Percentiles rank a stretch among this genome's conserved stretches.
These are phyloP conservation scores for Piromyces sp. DNA, from an alignment of 192 early-diverging fungal species.

Conservation along the genomic window DNA sequence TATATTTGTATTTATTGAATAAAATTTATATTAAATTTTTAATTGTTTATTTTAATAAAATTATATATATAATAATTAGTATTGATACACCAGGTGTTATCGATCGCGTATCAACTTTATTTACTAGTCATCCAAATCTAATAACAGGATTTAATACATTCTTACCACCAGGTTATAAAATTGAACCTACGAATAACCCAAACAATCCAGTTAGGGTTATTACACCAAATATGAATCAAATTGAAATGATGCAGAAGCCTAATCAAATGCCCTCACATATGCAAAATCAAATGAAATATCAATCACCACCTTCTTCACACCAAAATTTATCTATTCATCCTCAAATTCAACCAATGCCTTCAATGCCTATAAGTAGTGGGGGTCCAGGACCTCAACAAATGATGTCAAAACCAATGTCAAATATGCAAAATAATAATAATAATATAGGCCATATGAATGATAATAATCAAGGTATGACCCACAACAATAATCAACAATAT, in stretches of 20 bases:
- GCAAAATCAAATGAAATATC: not conserved
- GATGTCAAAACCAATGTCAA: not conserved
- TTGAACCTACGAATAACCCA: conserved; percentile 74
- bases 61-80: conserved; percentile 6
- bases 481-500: not conserved
- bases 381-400: not conserved
- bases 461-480: not conserved
- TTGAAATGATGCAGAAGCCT: not conserved
- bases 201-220: conserved; percentile 69
- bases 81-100: conserved; percentile 98
- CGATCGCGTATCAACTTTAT: conserved; percentile 86
- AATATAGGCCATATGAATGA: not conserved
- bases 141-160: conserved; percentile 99
- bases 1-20: no score
- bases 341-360: not conserved
- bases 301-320: not conserved
- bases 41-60: no score
- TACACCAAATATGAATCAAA: conserved; percentile 40
- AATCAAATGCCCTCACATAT: not conserved
- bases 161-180: conserved; percentile 90
- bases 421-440: not conserved
- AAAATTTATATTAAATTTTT: no score
- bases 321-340: not conserved
- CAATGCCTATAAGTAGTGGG: not conserved
- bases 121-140: conserved; percentile 69